phyloP scores from a whole-genome alignment of 768 basidiomycete genomes.

The Suillus fuscotomentosus region DNA sequence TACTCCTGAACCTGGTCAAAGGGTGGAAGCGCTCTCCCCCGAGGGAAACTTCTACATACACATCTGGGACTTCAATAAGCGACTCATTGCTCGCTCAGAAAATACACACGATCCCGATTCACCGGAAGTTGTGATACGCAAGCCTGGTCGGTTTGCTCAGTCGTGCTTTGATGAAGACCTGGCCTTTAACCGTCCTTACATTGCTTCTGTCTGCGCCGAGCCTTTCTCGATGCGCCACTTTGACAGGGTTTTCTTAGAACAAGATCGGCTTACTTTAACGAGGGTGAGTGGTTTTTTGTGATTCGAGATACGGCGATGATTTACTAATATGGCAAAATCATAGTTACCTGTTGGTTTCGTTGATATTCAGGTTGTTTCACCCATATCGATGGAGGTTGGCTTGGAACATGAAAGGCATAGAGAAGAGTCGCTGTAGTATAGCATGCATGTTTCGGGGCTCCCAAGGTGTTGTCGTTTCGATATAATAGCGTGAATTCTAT shows the following conservation, averaged over 20 bases:
- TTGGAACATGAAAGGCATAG: neutral
- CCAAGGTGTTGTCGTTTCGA: neutral
- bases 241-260: neutral
- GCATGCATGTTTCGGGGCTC: neutral
- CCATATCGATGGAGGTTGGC: neutral
- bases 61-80: constrained; percentile 4
- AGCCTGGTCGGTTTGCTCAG: neutral
- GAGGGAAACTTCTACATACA: neutral
- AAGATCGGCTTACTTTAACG: neutral
- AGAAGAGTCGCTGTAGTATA: neutral
- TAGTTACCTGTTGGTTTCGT: neutral
- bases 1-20: neutral
- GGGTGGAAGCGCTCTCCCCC: neutral
- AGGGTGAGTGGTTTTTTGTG: neutral
- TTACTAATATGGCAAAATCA: neutral
- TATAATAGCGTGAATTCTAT: neutral
- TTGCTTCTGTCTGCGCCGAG: neutral
- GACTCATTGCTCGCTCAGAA: neutral
- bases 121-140: neutral
- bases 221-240: neutral
- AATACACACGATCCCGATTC: too few species aligned
- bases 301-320: neutral
- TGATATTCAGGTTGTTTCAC: neutral
- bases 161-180: neutral
- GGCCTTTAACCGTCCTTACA: neutral